Evolutionary conservation across 495 filamentous ascomycete species (phyloP).

Genomic region (Tuber borchii): DNA sequence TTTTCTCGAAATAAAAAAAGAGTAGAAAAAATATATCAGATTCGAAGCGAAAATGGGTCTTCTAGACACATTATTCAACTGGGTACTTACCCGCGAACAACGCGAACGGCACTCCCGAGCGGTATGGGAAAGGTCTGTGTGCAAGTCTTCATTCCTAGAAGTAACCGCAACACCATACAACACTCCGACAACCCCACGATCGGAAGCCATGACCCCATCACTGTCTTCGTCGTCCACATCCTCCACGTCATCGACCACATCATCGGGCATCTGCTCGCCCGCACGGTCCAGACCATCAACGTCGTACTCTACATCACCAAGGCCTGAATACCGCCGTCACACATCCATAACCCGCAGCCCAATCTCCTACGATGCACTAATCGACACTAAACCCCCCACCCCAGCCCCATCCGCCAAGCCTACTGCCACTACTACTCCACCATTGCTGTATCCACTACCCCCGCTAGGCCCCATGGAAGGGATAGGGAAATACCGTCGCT

Average conservation of each 20-base stretch:
- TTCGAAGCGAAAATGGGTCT: conserved; percentile 23
- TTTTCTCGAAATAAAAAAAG: not conserved
- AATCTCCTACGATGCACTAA: conserved; percentile 38
- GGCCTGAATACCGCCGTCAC: conserved; percentile 38
- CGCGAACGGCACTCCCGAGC: conserved; percentile 37
- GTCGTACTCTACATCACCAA: conserved; percentile 38
- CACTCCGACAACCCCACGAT: conserved; percentile 27
- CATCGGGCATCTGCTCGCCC: conserved; percentile 26
- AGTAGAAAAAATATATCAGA: not conserved
- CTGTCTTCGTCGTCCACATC: conserved; percentile 35
- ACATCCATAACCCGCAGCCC: conserved; percentile 37
- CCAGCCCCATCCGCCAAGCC: conserved; percentile 6
- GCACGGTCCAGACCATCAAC: conserved; percentile 37
- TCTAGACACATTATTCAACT: conserved; percentile 36
- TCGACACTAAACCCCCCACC: conserved; percentile 23
- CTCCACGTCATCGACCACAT: conserved; percentile 19
- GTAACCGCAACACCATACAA: conserved; percentile 23
- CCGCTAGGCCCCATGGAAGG: conserved; percentile 40
- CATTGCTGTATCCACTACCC: conserved; percentile 37
- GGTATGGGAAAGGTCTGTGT: conserved; percentile 37
- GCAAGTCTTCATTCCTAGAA: conserved; percentile 18
- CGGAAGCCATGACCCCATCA: conserved; percentile 35
- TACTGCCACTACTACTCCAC: conserved; percentile 18
- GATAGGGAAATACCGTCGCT: conserved; percentile 39
- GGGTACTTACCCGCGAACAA: conserved; percentile 37